Base-by-base conservation (phyloP, 805 yeast genomes). In the Candida boleticola region DNA sequence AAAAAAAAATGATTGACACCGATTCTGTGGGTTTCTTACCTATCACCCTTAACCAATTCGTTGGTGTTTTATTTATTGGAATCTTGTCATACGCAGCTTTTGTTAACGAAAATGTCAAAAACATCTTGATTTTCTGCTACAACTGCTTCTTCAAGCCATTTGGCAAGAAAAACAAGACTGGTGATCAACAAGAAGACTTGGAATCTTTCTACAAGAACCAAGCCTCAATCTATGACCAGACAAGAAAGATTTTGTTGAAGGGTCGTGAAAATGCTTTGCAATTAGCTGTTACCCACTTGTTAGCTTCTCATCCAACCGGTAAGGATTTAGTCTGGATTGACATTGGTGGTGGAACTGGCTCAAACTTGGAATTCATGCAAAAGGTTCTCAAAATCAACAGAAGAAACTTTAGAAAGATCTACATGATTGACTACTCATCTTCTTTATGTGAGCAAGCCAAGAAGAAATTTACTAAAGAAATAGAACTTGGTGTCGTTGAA, bases 311-410 rank as follows among this genome's bases (percentile, higher is more conserved):
- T 14, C 48, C 56, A 27, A 68, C 65, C 40, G 61, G 60, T 21
- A 54, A 58, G 31, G 73, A 74, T 39, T 63, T 83, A 35, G 79
- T 83, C 35, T 84, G 90, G 90, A 71, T 84, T 38, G 90, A 84
- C 57, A 76, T 87, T 54, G 95, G 95, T 39, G 95, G 95, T 25
- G 95, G 95, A 19, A 86, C 95, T 4, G 95, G 95, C 37, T 73
- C 80, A 61, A 86, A 86, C 63, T 82, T 86, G 53, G 93, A 86
- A 61, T 73, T 75, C 52, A 86, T 86, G 95, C 69, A 83, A 57
- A 57, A 68, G 33, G 64, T 79, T 36, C 63, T 76, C 38, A 71
- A 80, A 11, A 60, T 82, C 33, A 50, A 65, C 22, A 44, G 52
- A 9, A 55, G 60, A 20, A 63, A 69, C 48, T 87, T 86, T 61